Conservation (phyloP, 768 basidiomycete genomes). For the Termitomyces titanicus region DNA sequence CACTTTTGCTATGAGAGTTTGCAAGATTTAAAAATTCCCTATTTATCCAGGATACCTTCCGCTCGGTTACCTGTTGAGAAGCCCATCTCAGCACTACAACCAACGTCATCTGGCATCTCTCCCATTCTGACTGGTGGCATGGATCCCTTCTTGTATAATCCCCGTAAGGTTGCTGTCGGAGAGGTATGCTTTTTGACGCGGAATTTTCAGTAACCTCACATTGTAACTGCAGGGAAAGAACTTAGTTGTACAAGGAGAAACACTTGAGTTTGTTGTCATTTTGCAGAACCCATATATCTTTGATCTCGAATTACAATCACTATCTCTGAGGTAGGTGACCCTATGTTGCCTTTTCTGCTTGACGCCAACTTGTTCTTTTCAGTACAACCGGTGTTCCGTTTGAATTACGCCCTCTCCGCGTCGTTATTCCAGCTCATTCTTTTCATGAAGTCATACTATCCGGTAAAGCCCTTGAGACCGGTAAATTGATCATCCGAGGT, state of each 20-base stretch:
- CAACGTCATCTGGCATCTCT: constrained; percentile 33
- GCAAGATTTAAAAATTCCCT: constrained; percentile 4
- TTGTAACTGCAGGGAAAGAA: constrained; percentile 42
- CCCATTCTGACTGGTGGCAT: constrained; percentile 55
- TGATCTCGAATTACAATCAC: constrained; percentile 80
- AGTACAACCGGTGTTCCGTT: constrained; percentile 84
- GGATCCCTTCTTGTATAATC: constrained; percentile 92
- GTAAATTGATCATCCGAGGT: constrained; percentile 70
- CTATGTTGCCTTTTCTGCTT: neutral
- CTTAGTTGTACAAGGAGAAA: constrained; percentile 78
- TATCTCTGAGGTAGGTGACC: constrained; percentile 66
- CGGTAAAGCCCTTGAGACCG: constrained; percentile 62
- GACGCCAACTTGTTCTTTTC: constrained; percentile 3
- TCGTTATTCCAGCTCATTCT: constrained; percentile 70
- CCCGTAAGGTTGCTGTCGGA: constrained; percentile 55
- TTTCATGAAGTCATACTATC: constrained; percentile 70
- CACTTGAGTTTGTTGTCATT: constrained; percentile 75
- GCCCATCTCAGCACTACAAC: constrained; percentile 49
- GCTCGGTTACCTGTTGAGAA: constrained; percentile 75
- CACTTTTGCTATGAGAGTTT: constrained; percentile 1
- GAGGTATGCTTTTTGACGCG: constrained; percentile 43
- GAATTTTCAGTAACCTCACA: neutral
- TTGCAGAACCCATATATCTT: constrained; percentile 93
- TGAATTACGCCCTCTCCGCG: constrained; percentile 56
- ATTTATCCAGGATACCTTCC: constrained; percentile 53